phyloP scores from a whole-genome alignment of 1,284 basidiomycete genomes.

The Cystobasidium sp. region DNA sequence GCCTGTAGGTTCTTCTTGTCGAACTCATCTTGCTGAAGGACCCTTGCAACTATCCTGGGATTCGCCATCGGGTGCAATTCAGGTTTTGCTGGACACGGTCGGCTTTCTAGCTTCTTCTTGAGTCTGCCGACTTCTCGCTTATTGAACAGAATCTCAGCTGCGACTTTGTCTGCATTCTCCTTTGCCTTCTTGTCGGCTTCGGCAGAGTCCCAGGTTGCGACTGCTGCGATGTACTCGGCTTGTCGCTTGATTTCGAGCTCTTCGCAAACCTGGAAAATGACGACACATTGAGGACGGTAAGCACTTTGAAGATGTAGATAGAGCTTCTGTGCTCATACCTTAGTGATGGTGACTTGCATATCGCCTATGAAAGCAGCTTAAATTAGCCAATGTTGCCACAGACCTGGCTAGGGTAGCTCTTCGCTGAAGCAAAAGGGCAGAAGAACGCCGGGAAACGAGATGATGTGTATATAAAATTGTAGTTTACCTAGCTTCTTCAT shows the following conservation, averaged over 20 bases:
- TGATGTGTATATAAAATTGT: too few species aligned
- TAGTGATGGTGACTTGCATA: constrained; percentile 38
- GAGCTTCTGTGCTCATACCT: too few species aligned
- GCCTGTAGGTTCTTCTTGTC: constrained; percentile 34
- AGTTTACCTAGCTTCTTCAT: constrained; percentile 44
- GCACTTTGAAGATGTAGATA: too few species aligned
- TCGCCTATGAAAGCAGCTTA: not conserved
- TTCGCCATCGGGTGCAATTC: constrained; percentile 35
- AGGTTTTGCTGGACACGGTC: constrained; percentile 12
- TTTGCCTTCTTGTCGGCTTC: constrained; percentile 35
- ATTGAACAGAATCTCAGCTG: constrained; percentile 26
- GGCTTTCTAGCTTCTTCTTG: constrained; percentile 15
- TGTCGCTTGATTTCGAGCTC: constrained; percentile 39
- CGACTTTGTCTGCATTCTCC: constrained; percentile 28
- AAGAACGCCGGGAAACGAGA: too few species aligned
- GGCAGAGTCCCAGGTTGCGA: constrained; percentile 22
- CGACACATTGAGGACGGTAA: too few species aligned
- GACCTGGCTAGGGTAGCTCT: too few species aligned
- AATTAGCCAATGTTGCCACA: too few species aligned
- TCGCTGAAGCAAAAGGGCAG: too few species aligned
- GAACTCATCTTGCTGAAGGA: constrained; percentile 38
- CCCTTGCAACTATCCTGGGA: constrained; percentile 28
- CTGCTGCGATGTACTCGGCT: constrained; percentile 39
- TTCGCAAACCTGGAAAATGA: constrained; percentile 39
- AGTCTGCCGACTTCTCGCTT: constrained; percentile 27